Percentiles rank a stretch among this genome's conserved stretches.
Conservation (phyloP, 768 basidiomycete species). For the Mycena chlorophos region DNA sequence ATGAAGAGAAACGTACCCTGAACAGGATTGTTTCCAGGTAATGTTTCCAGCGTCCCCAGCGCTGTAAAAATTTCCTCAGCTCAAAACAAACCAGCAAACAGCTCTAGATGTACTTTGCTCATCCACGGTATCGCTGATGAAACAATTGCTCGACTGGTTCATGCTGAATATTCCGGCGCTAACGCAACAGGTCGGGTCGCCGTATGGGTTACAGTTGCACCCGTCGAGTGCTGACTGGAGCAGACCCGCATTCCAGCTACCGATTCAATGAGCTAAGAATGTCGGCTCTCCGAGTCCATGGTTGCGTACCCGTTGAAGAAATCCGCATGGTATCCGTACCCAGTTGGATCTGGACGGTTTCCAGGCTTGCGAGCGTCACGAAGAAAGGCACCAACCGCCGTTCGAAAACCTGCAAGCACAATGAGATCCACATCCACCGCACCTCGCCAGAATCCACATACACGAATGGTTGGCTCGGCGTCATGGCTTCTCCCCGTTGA, state of each 20-base stretch:
- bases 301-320: constrained; percentile 29
- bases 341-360: constrained; percentile 42
- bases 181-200: constrained; percentile 27
- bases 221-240: constrained; percentile 38
- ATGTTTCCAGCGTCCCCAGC: constrained; percentile 17
- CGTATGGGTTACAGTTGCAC: constrained; percentile 31
- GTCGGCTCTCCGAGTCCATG: background rate
- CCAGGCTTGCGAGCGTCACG: background rate
- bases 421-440: background rate
- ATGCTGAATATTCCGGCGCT: constrained; percentile 24
- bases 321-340: constrained; percentile 40
- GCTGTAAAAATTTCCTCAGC: constrained; percentile 7
- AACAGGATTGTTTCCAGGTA: constrained; percentile 33
- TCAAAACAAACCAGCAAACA: background rate
- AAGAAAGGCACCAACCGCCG: constrained; percentile 6
- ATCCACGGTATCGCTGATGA: constrained; percentile 24
- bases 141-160: constrained; percentile 22
- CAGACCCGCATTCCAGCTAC: constrained; percentile 41
- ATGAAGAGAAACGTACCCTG: constrained; percentile 18
- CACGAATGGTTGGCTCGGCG: constrained; percentile 35
- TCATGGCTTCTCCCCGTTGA: constrained; percentile 26
- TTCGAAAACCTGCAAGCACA: constrained; percentile 27
- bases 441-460: background rate
- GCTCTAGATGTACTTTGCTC: constrained; percentile 18
- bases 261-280: background rate